Conservation (phyloP, 768 basidiomycete genomes). For the Nevesoporus exiguus region DNA sequence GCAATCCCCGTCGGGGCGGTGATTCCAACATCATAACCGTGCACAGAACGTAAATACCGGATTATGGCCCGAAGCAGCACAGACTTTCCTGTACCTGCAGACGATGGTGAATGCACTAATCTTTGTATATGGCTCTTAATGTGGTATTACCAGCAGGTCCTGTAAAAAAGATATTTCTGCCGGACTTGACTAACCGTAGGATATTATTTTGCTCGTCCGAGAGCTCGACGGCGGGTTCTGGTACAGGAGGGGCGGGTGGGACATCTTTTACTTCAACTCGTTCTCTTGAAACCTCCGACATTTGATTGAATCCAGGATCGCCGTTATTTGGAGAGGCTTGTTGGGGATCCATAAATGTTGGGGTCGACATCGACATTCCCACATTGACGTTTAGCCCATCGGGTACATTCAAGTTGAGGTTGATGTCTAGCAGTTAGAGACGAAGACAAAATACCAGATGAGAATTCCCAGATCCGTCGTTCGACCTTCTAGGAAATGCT, state of each 20-base stretch:
- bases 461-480: not conserved
- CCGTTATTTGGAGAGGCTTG: not conserved
- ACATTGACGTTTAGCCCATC: not conserved
- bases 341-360: not conserved
- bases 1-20: slow-evolving; percentile 69
- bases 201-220: slow-evolving; percentile 42
- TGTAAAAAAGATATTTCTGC: slow-evolving; percentile 68
- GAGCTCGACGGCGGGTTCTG: slow-evolving; percentile 19
- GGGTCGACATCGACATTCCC: slow-evolving; percentile 2
- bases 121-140: not conserved
- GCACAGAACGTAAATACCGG: slow-evolving; percentile 31
- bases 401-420: slow-evolving; percentile 17
- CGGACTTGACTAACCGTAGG: slow-evolving; percentile 46
- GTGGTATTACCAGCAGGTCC: slow-evolving; percentile 59
- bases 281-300: not conserved
- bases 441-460: not conserved
- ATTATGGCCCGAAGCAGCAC: slow-evolving; percentile 66
- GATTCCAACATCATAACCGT: slow-evolving; percentile 42
- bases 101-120: not conserved
- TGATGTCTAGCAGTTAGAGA: slow-evolving; percentile 13
- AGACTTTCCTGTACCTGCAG: slow-evolving; percentile 65
- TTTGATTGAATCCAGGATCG: not conserved
- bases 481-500: not conserved
- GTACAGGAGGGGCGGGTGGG: not conserved
- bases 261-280: not conserved